These are phyloP conservation scores for Castanopsis chinensis DNA, from an alignment of 306 rosid genomes.

Conservation along the genomic window DNA sequence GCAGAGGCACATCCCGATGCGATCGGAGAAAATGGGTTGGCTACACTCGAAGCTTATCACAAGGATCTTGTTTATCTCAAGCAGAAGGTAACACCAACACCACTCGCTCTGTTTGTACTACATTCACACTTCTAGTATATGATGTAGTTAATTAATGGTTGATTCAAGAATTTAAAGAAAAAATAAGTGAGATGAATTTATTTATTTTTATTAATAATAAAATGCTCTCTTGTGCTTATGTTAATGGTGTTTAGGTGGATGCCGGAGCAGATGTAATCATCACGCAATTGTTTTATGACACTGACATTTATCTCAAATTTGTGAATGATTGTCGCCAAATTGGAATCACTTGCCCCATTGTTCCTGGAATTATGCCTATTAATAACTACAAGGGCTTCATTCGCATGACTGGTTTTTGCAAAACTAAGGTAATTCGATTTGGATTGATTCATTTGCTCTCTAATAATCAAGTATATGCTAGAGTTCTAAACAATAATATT, in stretches of 20 bases:
- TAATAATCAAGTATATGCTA: neutral
- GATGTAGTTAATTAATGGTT: no score
- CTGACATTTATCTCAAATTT: conserved; percentile 87
- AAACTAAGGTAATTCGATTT: conserved; percentile 63
- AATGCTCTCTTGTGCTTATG: conserved; percentile 9
- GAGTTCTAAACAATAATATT: neutral
- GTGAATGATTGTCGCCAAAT: conserved; percentile 95
- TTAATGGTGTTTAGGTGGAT: conserved; percentile 50
- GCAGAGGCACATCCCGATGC: conserved; percentile 93
- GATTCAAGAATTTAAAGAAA: no score
- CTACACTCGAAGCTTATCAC: conserved; percentile 68
- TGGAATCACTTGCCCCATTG: conserved; percentile 92
- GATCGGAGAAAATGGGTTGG: conserved; percentile 70
- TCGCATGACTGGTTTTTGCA: conserved; percentile 98
- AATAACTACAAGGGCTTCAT: conserved; percentile 93
- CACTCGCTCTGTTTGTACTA: no score
- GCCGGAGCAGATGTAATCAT: conserved; percentile 96
- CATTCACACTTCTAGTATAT: no score
- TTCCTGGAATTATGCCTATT: conserved; percentile 98
- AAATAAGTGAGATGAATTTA: no score
- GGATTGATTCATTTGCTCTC: neutral
- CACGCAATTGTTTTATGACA: conserved; percentile 90
- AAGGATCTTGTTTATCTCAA: conserved; percentile 83
- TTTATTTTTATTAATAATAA: neutral
- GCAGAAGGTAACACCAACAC: conserved; percentile 49